phyloP scores from a whole-genome alignment of 2,329 filamentous ascomycete species.

The Hypoxylon sp. region DNA sequence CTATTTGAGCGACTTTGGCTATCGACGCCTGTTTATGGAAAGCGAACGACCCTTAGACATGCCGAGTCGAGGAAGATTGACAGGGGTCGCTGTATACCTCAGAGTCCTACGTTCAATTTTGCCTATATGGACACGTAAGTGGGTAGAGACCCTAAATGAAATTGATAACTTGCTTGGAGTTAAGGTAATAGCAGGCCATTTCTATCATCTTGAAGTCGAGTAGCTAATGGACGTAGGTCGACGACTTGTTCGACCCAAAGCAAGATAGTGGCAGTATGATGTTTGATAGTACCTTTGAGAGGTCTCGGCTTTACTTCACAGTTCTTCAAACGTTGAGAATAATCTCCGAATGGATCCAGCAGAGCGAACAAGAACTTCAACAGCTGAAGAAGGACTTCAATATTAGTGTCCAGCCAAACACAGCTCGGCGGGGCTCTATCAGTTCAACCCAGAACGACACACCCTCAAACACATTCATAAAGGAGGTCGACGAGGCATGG shows the following conservation, averaged over 20 bases:
- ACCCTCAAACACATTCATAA: constrained; percentile 11
- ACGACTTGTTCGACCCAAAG: constrained; percentile 35
- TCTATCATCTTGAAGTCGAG: not conserved
- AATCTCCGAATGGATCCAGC: constrained; percentile 40
- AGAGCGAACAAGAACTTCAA: constrained; percentile 38
- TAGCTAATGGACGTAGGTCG: constrained; percentile 21
- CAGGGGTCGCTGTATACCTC: constrained; percentile 37
- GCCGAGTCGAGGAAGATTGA: constrained; percentile 27
- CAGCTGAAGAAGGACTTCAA: constrained; percentile 34
- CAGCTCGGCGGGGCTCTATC: constrained; percentile 16
- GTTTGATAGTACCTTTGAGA: constrained; percentile 39
- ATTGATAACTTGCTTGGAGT: constrained; percentile 37
- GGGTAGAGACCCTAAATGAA: constrained; percentile 36
- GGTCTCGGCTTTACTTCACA: constrained; percentile 38
- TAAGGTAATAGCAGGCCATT: constrained; percentile 20
- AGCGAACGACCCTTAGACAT: constrained; percentile 34
- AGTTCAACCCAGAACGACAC: not conserved
- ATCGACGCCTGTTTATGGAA: constrained; percentile 39
- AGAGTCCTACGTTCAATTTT: constrained; percentile 28
- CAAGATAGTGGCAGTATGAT: constrained; percentile 28
- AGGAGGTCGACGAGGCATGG: constrained; percentile 33
- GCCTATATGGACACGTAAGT: constrained; percentile 36
- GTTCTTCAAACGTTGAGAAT: constrained; percentile 38
- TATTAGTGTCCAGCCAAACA: constrained; percentile 8
- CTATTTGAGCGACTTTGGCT: constrained; percentile 35